Percentiles rank a stretch among this genome's conserved stretches.
These are phyloP conservation scores for Berberis thunbergii DNA, from an alignment of 164 flowering plant genomes.

Conservation along the genomic window DNA sequence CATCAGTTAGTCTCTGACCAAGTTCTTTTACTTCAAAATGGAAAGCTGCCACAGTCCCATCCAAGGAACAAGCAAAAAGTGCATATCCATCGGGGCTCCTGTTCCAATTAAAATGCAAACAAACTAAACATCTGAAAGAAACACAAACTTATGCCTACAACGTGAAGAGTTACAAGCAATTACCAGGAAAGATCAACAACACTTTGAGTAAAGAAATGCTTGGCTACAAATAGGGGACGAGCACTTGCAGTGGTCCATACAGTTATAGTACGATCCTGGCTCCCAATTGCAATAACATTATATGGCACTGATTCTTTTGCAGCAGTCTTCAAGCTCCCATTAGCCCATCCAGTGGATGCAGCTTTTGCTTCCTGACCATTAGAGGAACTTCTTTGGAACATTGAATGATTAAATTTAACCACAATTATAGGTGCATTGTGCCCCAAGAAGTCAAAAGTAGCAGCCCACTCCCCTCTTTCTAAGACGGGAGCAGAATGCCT, in stretches of 20 bases:
- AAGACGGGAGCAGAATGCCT: conserved; percentile 98
- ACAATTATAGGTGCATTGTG: conserved; percentile 95
- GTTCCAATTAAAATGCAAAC: conserved; percentile 13
- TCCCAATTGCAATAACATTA: conserved; percentile 94
- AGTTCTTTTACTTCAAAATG: conserved; percentile 90
- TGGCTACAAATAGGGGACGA: conserved; percentile 98
- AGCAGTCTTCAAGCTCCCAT: conserved; percentile 61
- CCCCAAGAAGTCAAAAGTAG: conserved; percentile 96
- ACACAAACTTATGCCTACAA: background rate
- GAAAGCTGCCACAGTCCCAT: conserved; percentile 87
- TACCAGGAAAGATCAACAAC: conserved; percentile 98
- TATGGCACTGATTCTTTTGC: conserved; percentile 78
- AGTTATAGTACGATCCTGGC: conserved; percentile 97
- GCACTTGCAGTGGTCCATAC: conserved; percentile 99
- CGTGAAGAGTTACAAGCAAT: conserved; percentile 1
- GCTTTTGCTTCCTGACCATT: conserved; percentile 55
- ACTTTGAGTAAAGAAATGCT: conserved; percentile 92
- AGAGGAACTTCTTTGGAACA: conserved; percentile 63
- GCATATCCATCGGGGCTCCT: conserved; percentile 99
- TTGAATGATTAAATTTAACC: conserved; percentile 92
- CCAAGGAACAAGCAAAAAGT: conserved; percentile 96
- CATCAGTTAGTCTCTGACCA: conserved; percentile 73
- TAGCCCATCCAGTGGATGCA: conserved; percentile 73
- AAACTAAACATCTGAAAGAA: background rate
- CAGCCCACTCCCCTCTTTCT: conserved; percentile 99